phyloP scores from a whole-genome alignment of 352 stramenopile species.

The Lagenidium giganteum region DNA sequence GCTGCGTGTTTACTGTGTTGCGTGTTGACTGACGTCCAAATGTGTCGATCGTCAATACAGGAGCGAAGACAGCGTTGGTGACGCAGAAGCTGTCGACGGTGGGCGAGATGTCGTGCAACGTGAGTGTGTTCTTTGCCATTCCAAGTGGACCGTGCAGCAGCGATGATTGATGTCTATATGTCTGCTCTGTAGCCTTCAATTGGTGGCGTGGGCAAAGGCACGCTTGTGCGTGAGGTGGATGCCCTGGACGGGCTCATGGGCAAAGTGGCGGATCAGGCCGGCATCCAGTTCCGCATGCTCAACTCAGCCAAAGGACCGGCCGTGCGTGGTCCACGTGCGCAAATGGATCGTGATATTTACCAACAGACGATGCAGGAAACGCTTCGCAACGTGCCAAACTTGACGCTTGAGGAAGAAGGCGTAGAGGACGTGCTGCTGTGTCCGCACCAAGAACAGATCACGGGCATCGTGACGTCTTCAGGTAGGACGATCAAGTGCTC shows the following conservation, averaged over 20 bases:
- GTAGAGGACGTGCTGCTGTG: conserved; percentile 92
- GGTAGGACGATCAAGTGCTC: conserved; percentile 32
- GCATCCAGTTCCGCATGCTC: conserved; percentile 96
- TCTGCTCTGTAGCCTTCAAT: conserved; percentile 82
- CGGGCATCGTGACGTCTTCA: conserved; percentile 48
- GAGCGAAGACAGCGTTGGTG: conserved; percentile 91
- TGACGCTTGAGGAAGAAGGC: conserved; percentile 89
- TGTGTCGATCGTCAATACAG: conserved; percentile 20
- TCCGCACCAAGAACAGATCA: conserved; percentile 43
- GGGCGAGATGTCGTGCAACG: conserved; percentile 97
- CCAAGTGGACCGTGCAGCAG: not conserved
- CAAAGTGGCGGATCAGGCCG: conserved; percentile 88
- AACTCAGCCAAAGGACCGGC: conserved; percentile 91
- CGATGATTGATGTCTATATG: conserved; percentile 1
- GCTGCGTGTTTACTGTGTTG: not conserved
- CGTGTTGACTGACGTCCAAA: not conserved
- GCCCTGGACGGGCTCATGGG: conserved; percentile 96
- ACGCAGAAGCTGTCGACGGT: conserved; percentile 93
- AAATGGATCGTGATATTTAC: conserved; percentile 98
- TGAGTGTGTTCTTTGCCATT: conserved; percentile 18
- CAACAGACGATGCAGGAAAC: conserved; percentile 88
- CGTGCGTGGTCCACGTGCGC: conserved; percentile 85
- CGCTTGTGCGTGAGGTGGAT: conserved; percentile 97
- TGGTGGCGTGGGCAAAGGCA: conserved; percentile 96
- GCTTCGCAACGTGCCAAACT: conserved; percentile 65